Percentiles rank a stretch among this genome's conserved stretches.
Conservation (phyloP, 2,329 filamentous ascomycete genomes). For the Fusarium sp. region DNA sequence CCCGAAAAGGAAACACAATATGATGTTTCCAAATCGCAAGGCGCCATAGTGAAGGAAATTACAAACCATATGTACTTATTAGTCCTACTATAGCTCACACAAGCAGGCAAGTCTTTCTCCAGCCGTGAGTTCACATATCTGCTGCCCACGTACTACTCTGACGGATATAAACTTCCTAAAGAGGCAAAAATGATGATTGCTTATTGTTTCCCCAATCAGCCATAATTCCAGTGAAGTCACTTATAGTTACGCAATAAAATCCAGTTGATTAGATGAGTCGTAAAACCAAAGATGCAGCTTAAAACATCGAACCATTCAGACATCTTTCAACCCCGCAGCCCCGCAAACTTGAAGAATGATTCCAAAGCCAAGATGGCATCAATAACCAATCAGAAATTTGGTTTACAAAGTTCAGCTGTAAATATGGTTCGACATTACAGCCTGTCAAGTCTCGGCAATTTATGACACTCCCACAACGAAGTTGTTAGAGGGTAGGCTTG, state of each 20-base stretch:
- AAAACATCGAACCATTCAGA: conserved; percentile 6
- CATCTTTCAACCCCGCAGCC: conserved; percentile 21
- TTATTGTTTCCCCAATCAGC: neutral
- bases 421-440: conserved; percentile 1
- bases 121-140: no score
- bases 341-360: conserved; percentile 34
- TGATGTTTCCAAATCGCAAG: neutral
- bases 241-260: neutral
- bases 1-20: no score
- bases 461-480: neutral
- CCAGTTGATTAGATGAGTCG: neutral
- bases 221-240: neutral
- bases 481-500: neutral
- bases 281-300: neutral
- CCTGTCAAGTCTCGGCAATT: neutral
- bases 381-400: conserved; percentile 11
- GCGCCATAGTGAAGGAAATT: no score
- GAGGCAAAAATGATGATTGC: neutral
- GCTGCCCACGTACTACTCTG: no score
- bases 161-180: neutral
- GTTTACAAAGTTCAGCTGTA: conserved; percentile 7
- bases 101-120: no score
- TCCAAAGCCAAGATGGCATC: conserved; percentile 31
- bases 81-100: neutral
- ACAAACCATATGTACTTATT: neutral